Evolutionary conservation across 2,329 filamentous ascomycete genomes (phyloP).

Genomic region (Sclerotinia borealis): DNA sequence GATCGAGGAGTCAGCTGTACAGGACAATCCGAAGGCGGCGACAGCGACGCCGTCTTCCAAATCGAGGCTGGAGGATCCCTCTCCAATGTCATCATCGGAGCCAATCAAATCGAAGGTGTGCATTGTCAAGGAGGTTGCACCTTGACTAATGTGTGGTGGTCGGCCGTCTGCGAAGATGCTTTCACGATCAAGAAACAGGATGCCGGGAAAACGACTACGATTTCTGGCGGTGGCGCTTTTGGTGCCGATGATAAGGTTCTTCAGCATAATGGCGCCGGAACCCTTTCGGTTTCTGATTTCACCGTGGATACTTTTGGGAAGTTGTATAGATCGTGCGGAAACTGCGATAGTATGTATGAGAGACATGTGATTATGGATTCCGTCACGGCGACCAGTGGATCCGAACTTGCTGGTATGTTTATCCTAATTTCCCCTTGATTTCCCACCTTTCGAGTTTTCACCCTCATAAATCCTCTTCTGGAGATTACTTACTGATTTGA

Average conservation of each 20-base stretch:
- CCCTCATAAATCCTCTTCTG: background rate
- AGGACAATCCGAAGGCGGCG: slow-evolving; percentile 38
- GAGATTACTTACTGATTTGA: slow-evolving; percentile 21
- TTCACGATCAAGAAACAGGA: slow-evolving; percentile 25
- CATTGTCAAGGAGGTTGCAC: slow-evolving; percentile 26
- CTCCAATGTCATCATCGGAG: slow-evolving; percentile 33
- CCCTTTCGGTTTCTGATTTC: slow-evolving; percentile 33
- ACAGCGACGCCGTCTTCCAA: slow-evolving; percentile 33
- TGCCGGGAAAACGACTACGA: slow-evolving; percentile 35
- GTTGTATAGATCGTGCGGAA: slow-evolving; percentile 45
- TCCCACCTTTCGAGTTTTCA: background rate
- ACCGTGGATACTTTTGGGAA: slow-evolving; percentile 42
- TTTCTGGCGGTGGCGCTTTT: slow-evolving; percentile 41
- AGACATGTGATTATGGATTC: slow-evolving; percentile 37
- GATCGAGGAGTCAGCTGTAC: slow-evolving; percentile 39
- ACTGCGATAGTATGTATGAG: slow-evolving; percentile 35
- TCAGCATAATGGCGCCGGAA: slow-evolving; percentile 40
- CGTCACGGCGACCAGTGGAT: slow-evolving; percentile 38
- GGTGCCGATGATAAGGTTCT: slow-evolving; percentile 36
- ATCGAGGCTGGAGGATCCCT: slow-evolving; percentile 31
- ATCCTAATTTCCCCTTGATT: background rate
- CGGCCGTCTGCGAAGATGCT: slow-evolving; percentile 25
- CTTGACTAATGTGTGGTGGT: slow-evolving; percentile 28
- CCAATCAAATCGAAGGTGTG: slow-evolving; percentile 33
- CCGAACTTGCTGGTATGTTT: slow-evolving; percentile 17